A percentile compares a stretch with the other conserved stretches of the same genome.
phyloP scores from a whole-genome alignment of 1,284 basidiomycete genomes.

The Rhizopogon parksii region DNA sequence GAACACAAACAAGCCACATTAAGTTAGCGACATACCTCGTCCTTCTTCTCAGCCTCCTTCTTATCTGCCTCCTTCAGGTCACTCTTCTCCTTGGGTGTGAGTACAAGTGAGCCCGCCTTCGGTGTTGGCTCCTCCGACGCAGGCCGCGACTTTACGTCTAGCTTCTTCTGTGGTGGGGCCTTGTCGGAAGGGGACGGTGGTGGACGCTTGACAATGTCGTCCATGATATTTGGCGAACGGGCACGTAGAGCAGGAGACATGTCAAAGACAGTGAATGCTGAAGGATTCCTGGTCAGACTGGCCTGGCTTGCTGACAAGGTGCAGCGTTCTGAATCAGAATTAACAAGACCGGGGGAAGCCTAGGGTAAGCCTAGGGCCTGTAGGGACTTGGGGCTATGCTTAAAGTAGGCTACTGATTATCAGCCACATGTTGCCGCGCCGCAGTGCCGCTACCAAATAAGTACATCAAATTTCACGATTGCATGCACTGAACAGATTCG shows the following conservation, averaged over 20 bases:
- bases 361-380: constrained; percentile 2
- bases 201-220: constrained; percentile 24
- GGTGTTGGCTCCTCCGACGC: constrained; percentile 24
- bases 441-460: constrained; percentile 3
- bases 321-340: constrained; percentile 1
- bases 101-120: constrained; percentile 7
- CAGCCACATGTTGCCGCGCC: constrained; percentile 1
- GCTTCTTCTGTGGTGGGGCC: constrained; percentile 26
- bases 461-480: constrained; percentile 1
- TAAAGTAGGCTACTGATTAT: constrained; percentile 4
- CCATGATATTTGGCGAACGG: constrained; percentile 23
- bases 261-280: neutral
- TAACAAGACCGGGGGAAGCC: neutral
- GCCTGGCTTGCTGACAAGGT: neutral
- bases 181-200: constrained; percentile 29
- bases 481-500: neutral
- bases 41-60: constrained; percentile 3
- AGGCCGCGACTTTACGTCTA: constrained; percentile 26
- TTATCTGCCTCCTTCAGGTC: constrained; percentile 1
- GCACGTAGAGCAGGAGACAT: constrained; percentile 20
- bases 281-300: neutral
- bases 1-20: neutral
- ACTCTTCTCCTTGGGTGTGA: constrained; percentile 2
- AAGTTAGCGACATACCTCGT: constrained; percentile 19
- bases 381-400: constrained; percentile 3